Percentiles rank a stretch among this genome's conserved stretches.
Evolutionary conservation across 371 early-diverging fungal genomes (phyloP).

Genomic region (Haplosporangium sp.): DNA sequence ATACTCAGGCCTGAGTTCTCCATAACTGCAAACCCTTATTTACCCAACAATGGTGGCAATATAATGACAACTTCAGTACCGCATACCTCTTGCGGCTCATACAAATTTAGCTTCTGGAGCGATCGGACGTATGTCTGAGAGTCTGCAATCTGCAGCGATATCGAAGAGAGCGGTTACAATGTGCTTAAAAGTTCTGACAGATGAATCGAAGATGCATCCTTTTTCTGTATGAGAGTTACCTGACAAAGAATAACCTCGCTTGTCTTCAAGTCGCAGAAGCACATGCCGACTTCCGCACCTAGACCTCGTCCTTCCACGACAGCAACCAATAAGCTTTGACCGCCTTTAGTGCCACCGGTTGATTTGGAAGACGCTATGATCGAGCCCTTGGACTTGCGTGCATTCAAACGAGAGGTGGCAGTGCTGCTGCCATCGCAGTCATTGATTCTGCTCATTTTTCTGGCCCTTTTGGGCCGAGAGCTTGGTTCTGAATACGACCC

Average conservation of each 20-base stretch:
- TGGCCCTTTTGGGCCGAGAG: not conserved
- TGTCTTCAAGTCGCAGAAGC: slow-evolving; percentile 67
- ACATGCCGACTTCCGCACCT: slow-evolving; percentile 72
- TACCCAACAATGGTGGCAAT: too few species aligned
- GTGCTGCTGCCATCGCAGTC: not conserved
- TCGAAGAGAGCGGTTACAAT: not conserved
- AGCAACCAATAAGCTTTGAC: slow-evolving; percentile 39
- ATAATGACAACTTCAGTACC: not conserved
- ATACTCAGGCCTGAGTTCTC: not conserved
- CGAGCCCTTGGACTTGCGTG: slow-evolving; percentile 17
- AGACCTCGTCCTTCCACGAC: slow-evolving; percentile 57
- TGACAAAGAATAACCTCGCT: slow-evolving; percentile 74
- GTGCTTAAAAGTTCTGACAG: too few species aligned
- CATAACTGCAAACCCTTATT: too few species aligned
- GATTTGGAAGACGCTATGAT: slow-evolving; percentile 11
- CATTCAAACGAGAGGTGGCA: not conserved
- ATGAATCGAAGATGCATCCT: too few species aligned
- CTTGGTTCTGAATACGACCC: too few species aligned
- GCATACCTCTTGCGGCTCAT: slow-evolving; percentile 69
- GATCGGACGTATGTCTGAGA: slow-evolving; percentile 71
- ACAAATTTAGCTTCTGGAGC: slow-evolving; percentile 68
- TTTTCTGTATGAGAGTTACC: slow-evolving; percentile 45
- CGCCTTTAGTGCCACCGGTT: slow-evolving; percentile 6
- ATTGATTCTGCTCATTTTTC: not conserved
- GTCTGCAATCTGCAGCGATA: slow-evolving; percentile 67